phyloP scores from a whole-genome alignment of 108 stramenopile genomes.

The Nannochloropsis salina region DNA sequence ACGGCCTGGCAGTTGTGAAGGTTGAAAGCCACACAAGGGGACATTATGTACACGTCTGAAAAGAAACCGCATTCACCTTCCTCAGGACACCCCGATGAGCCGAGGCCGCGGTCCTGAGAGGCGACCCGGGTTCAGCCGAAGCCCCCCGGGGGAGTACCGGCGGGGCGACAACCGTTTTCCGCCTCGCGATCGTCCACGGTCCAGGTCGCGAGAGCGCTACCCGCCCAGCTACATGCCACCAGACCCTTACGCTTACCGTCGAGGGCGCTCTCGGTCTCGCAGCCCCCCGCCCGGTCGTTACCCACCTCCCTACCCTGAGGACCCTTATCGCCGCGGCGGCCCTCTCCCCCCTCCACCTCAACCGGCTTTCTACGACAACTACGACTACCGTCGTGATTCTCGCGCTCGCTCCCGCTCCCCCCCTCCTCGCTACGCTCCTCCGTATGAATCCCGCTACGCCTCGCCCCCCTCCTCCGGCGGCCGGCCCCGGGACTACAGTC shows the following conservation, averaged over 20 bases:
- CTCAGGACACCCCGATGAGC: not conserved
- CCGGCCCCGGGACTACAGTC: too few relatives aligned
- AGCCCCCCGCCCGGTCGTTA: not conserved
- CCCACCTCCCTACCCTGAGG: not conserved
- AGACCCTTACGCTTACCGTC: not conserved
- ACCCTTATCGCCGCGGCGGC: not conserved
- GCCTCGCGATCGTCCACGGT: not conserved
- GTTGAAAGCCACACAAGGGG: too few relatives aligned
- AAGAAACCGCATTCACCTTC: not conserved
- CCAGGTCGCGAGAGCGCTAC: not conserved
- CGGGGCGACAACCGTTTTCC: not conserved
- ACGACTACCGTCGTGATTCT: constrained; percentile 6
- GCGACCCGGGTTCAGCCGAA: not conserved
- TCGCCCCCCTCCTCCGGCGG: not conserved
- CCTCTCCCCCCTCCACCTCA: not conserved
- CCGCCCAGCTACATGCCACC: not conserved
- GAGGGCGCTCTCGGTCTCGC: constrained; percentile 8
- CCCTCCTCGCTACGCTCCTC: not conserved
- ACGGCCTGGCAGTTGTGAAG: too few relatives aligned
- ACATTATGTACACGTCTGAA: too few relatives aligned
- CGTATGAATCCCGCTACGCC: not conserved
- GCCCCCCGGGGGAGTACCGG: not conserved
- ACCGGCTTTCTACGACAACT: not conserved
- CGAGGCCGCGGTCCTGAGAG: not conserved
- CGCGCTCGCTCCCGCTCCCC: not conserved